phyloP scores from a whole-genome alignment of 2,329 filamentous ascomycete genomes.

The Dendryphion nanum region DNA sequence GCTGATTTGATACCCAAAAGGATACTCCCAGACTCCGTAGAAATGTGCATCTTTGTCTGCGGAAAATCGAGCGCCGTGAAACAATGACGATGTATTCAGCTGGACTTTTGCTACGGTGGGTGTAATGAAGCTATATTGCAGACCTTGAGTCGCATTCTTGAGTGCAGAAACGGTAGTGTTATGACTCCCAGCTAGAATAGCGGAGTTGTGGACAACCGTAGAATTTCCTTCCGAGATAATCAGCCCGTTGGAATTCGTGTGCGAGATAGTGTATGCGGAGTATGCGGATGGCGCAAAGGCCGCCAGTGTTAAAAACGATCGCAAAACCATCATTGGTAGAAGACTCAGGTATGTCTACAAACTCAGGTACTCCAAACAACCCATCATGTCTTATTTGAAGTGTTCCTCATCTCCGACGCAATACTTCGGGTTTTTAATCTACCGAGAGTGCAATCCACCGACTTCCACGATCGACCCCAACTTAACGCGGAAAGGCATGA shows the following conservation, averaged over 20 bases:
- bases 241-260: conserved; percentile 12
- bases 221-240: conserved; percentile 14
- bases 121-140: conserved; percentile 16
- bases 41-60: conserved; percentile 8
- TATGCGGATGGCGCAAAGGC: conserved; percentile 5
- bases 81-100: conserved; percentile 16
- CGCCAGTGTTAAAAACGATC: conserved; percentile 6
- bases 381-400: too few species aligned
- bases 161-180: conserved; percentile 13
- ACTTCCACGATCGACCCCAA: too few species aligned
- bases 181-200: conserved; percentile 13
- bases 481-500: too few species aligned
- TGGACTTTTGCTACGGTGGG: conserved; percentile 21
- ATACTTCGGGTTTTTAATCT: too few species aligned
- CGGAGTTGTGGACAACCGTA: conserved; percentile 17
- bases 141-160: conserved; percentile 10
- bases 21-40: conserved; percentile 30
- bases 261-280: conserved; percentile 9
- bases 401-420: too few species aligned
- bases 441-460: too few species aligned
- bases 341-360: too few species aligned
- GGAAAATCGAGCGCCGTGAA: conserved; percentile 20
- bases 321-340: conserved; percentile 4
- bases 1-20: conserved; percentile 18
- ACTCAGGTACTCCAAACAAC: too few species aligned